phyloP scores from a whole-genome alignment of 169 alveolate genomes.

The Plasmodium gaboni region DNA sequence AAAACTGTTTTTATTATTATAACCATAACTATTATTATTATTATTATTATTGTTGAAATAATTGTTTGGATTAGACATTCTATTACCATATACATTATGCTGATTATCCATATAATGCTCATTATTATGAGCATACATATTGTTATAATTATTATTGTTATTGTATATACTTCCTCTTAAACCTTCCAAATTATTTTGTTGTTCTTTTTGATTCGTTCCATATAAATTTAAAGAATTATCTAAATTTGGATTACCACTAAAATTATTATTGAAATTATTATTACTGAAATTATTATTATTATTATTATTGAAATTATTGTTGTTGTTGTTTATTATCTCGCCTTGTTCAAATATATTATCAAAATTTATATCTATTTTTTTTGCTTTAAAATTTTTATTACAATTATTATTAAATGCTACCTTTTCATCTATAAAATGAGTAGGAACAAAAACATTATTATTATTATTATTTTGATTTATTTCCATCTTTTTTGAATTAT shows the following conservation, averaged over 20 bases:
- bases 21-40: conserved; percentile 4
- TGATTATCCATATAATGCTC: conserved; percentile 1
- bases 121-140: not conserved
- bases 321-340: conserved; percentile 11
- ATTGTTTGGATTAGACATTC: not conserved
- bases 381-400: conserved; percentile 73
- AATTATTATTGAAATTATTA: not conserved
- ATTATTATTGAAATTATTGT: not conserved
- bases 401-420: conserved; percentile 19
- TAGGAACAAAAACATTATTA: conserved; percentile 9
- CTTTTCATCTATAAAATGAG: conserved; percentile 64
- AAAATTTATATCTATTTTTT: conserved; percentile 72
- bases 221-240: conserved; percentile 24
- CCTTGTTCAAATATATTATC: conserved; percentile 53
- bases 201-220: conserved; percentile 13
- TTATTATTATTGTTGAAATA: not conserved
- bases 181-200: conserved; percentile 1
- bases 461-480: not conserved
- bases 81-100: not conserved
- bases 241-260: not conserved
- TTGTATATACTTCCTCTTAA: too few relatives aligned
- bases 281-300: not conserved
- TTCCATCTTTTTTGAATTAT: not conserved
- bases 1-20: conserved; percentile 8
- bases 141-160: not conserved